Evolutionary conservation across 2,329 filamentous ascomycete genomes (phyloP).

Genomic region (Curvularia hawaiiensis): DNA sequence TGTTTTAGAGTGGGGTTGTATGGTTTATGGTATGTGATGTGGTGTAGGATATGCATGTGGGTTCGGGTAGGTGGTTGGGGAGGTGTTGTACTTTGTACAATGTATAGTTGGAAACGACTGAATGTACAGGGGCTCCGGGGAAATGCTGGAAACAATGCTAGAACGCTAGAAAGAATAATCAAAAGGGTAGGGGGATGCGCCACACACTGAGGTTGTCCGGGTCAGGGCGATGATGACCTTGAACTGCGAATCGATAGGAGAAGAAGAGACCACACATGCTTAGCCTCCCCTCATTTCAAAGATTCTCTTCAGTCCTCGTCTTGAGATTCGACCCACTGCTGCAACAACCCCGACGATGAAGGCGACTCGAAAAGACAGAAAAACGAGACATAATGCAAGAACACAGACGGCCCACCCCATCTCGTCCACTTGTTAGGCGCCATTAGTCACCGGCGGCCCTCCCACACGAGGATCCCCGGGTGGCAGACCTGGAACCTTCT

Average conservation of each 20-base stretch:
- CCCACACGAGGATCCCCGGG: conserved; percentile 34
- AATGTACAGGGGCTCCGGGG: conserved; percentile 11
- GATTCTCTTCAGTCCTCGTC: conserved; percentile 10
- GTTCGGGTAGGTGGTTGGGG: neutral
- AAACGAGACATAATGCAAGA: conserved; percentile 41
- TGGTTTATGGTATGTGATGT: conserved; percentile 1
- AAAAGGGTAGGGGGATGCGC: neutral
- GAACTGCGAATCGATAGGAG: neutral
- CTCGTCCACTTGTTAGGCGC: conserved; percentile 44
- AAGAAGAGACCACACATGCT: neutral
- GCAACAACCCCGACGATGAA: conserved; percentile 22
- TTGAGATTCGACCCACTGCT: conserved; percentile 14
- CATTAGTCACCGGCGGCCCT: conserved; percentile 31
- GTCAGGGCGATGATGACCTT: neutral
- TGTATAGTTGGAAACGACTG: conserved; percentile 9
- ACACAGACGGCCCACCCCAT: conserved; percentile 49
- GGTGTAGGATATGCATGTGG: conserved; percentile 4
- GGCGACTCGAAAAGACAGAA: conserved; percentile 36
- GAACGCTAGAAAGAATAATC: conserved; percentile 11
- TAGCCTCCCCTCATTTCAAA: conserved; percentile 9
- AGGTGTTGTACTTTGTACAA: conserved; percentile 5
- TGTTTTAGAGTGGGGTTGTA: conserved; percentile 17
- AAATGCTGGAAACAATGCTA: conserved; percentile 14
- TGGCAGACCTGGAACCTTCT: conserved; percentile 30
- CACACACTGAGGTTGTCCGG: neutral